Evolutionary conservation across 192 early-diverging fungal genomes (phyloP).

Genomic region (Powellomyces hirtus): DNA sequence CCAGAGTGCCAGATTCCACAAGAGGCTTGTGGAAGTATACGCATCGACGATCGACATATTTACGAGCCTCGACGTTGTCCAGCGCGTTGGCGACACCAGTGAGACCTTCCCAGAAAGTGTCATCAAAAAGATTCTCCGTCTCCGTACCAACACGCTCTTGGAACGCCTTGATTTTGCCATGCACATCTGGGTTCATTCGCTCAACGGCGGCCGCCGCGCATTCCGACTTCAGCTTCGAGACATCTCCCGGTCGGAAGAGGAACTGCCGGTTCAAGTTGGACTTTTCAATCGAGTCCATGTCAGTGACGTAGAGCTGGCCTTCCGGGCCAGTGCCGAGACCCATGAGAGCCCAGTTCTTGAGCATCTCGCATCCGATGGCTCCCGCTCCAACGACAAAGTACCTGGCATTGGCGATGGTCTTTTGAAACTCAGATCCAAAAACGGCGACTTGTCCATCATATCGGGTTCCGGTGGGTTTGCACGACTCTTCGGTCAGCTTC

Average conservation of each 20-base stretch:
- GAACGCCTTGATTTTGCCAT: slow-evolving; percentile 66
- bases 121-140: slow-evolving; percentile 90
- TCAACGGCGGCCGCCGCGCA: slow-evolving; percentile 82
- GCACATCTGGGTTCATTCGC: slow-evolving; percentile 89
- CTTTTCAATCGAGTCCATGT: slow-evolving; percentile 99
- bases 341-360: slow-evolving; percentile 99
- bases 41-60: slow-evolving; percentile 96
- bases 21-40: slow-evolving; percentile 94
- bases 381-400: slow-evolving; percentile 98
- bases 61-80: slow-evolving; percentile 96
- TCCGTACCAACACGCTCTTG: slow-evolving; percentile 91
- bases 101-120: slow-evolving; percentile 83
- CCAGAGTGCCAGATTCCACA: slow-evolving; percentile 96
- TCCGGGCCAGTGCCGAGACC: slow-evolving; percentile 79
- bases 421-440: slow-evolving; percentile 90
- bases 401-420: slow-evolving; percentile 77
- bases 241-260: slow-evolving; percentile 81
- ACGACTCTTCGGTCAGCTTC: slow-evolving; percentile 65
- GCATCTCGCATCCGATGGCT: slow-evolving; percentile 99
- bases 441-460: slow-evolving; percentile 97
- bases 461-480: slow-evolving; percentile 79
- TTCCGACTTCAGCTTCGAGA: slow-evolving; percentile 87
- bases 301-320: slow-evolving; percentile 82
- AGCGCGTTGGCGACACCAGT: slow-evolving; percentile 96
- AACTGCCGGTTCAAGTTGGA: slow-evolving; percentile 99